Evolutionary conservation across 2,329 filamentous ascomycete genomes (phyloP).

Genomic region (Neospermospora avenae): DNA sequence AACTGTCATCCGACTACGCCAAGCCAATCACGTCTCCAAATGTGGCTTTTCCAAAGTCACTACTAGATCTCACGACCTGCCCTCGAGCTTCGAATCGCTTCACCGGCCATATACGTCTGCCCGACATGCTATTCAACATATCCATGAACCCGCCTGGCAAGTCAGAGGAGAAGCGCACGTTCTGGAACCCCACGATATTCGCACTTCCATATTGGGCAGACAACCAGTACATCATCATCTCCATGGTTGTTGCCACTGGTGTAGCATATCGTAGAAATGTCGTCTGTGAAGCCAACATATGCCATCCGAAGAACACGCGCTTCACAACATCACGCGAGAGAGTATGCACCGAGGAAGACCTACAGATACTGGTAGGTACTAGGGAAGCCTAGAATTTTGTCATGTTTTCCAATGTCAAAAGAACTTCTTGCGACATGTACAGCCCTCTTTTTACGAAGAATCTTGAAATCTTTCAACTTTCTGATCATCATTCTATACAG

Average conservation of each 20-base stretch:
- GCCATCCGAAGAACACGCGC: slow-evolving; percentile 24
- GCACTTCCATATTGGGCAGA: slow-evolving; percentile 38
- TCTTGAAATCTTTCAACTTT: no score
- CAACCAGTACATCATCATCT: slow-evolving; percentile 39
- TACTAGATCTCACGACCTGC: slow-evolving; percentile 19
- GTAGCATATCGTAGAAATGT: slow-evolving; percentile 38
- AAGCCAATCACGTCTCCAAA: background rate
- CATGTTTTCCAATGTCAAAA: no score
- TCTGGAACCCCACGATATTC: slow-evolving; percentile 41
- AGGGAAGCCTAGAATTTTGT: no score
- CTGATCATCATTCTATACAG: no score
- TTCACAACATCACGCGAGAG: slow-evolving; percentile 24
- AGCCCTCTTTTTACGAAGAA: no score
- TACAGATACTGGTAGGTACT: slow-evolving; percentile 32
- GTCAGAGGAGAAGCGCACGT: slow-evolving; percentile 29
- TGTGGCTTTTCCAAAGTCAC: slow-evolving; percentile 8
- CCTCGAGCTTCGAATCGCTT: slow-evolving; percentile 30
- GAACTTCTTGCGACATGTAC: no score
- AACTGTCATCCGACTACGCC: background rate
- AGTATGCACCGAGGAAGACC: slow-evolving; percentile 34
- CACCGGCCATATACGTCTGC: slow-evolving; percentile 37
- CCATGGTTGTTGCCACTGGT: slow-evolving; percentile 35
- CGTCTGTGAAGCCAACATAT: slow-evolving; percentile 40
- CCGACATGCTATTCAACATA: slow-evolving; percentile 36
- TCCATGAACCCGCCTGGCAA: slow-evolving; percentile 31